These are phyloP conservation scores for Capsicum pubescens DNA, from an alignment of 257 asterid species.

Conservation along the genomic window DNA sequence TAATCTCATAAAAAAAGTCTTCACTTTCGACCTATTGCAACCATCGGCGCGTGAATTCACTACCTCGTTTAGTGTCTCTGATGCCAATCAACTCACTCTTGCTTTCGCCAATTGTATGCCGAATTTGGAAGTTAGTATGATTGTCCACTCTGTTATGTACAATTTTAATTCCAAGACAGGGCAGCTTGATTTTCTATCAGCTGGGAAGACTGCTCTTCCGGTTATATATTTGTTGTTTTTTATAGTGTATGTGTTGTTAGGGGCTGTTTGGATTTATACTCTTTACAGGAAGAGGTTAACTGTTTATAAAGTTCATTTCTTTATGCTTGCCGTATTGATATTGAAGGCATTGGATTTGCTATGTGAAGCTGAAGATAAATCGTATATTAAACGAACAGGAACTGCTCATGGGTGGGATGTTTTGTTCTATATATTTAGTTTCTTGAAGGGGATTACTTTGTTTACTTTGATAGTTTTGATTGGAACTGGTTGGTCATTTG, in stretches of 20 bases:
- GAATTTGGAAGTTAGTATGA: neutral
- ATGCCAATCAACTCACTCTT: conserved; percentile 14
- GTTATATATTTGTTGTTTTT: neutral
- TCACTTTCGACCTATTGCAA: neutral
- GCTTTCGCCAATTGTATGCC: conserved; percentile 2
- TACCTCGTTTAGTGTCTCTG: neutral
- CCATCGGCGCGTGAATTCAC: neutral
- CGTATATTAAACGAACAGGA: neutral
- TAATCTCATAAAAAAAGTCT: neutral
- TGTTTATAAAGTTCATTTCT: conserved; percentile 20
- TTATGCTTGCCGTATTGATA: conserved; percentile 5
- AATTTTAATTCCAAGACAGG: neutral
- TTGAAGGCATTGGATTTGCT: conserved; percentile 8
- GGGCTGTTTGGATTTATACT: neutral
- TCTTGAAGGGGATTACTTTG: conserved; percentile 16
- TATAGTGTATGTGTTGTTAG: neutral
- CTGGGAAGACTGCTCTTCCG: neutral
- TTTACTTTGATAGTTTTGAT: conserved; percentile 25
- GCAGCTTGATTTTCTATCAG: neutral
- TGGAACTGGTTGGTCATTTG: conserved; percentile 28
- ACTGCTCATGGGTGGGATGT: conserved; percentile 18
- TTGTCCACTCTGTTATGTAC: neutral
- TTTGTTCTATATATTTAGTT: conserved; percentile 14
- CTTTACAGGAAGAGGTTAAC: neutral
- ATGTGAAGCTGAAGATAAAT: conserved; percentile 12